Conservation (phyloP, 2,329 filamentous ascomycete genomes). For the Xylariaceae sp. region DNA sequence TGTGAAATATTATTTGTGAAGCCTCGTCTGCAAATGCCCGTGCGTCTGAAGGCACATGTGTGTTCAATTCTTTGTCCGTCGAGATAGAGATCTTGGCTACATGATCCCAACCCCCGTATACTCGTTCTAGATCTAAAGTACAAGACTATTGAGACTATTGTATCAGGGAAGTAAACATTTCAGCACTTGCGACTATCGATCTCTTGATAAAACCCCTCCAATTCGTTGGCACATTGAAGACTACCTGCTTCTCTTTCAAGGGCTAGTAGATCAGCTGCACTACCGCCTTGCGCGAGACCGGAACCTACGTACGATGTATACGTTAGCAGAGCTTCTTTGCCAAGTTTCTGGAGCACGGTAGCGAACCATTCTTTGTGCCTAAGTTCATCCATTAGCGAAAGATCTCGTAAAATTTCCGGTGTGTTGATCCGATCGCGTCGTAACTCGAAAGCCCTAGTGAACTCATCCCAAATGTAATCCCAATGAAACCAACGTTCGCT, state of each 20-base stretch:
- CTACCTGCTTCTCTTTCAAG: not conserved
- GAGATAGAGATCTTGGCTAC: no score
- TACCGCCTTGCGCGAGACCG: not conserved
- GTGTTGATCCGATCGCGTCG: constrained; percentile 4
- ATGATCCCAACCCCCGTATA: no score
- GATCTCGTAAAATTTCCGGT: not conserved
- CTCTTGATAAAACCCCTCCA: not conserved
- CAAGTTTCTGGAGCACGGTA: not conserved
- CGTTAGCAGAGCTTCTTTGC: constrained; percentile 1
- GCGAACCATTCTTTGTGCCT: not conserved
- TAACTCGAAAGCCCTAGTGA: constrained; percentile 7
- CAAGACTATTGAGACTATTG: no score
- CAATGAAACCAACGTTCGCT: constrained; percentile 1
- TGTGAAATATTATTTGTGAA: no score
- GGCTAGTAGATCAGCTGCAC: not conserved
- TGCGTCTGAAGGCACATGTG: no score
- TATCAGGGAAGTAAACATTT: no score
- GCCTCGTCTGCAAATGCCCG: no score
- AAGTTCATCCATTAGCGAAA: not conserved
- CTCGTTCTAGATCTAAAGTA: no score
- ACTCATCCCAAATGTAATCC: constrained; percentile 10
- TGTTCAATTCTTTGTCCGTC: no score
- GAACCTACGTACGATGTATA: not conserved
- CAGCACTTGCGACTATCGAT: not conserved
- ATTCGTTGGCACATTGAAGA: not conserved